Evolutionary conservation across 352 stramenopile genomes (phyloP).

Genomic region (Phytophthora cactorum): DNA sequence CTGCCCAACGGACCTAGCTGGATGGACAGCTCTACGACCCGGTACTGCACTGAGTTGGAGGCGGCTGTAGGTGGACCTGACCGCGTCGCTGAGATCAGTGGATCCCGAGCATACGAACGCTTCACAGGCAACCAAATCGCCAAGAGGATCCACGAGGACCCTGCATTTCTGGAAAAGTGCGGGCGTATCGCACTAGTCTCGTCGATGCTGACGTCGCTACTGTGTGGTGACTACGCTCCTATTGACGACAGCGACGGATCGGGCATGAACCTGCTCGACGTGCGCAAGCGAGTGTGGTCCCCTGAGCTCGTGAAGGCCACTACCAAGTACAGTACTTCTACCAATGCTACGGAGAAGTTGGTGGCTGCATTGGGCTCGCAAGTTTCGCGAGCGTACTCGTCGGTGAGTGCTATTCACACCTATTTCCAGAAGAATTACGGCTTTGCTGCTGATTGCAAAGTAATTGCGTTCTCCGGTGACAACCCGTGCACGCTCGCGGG

Average conservation of each 20-base stretch:
- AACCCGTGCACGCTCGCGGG: slow-evolving; percentile 81
- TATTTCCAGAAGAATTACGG: slow-evolving; percentile 80
- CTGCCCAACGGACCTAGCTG: slow-evolving; percentile 77
- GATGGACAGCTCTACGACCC: slow-evolving; percentile 84
- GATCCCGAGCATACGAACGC: slow-evolving; percentile 80
- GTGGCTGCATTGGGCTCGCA: slow-evolving; percentile 39
- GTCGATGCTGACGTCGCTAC: slow-evolving; percentile 78
- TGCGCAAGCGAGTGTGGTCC: slow-evolving; percentile 65
- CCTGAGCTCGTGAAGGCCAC: slow-evolving; percentile 50
- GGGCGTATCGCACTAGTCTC: slow-evolving; percentile 65
- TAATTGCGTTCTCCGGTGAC: slow-evolving; percentile 84
- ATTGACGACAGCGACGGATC: slow-evolving; percentile 85
- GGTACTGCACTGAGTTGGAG: slow-evolving; percentile 67
- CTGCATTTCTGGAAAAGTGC: slow-evolving; percentile 49
- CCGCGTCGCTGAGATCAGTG: slow-evolving; percentile 71
- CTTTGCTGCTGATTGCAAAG: slow-evolving; percentile 54
- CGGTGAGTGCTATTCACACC: slow-evolving; percentile 50
- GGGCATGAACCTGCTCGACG: slow-evolving; percentile 87
- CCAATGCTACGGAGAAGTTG: slow-evolving; percentile 32
- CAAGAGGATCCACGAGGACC: slow-evolving; percentile 57
- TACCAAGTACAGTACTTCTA: slow-evolving; percentile 29
- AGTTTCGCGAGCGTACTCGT: slow-evolving; percentile 54
- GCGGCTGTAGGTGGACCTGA: slow-evolving; percentile 57
- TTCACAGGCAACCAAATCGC: slow-evolving; percentile 87
- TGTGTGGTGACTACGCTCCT: slow-evolving; percentile 65